phyloP scores from a whole-genome alignment of 2,329 filamentous ascomycete genomes.

The Microdochium nivale region DNA sequence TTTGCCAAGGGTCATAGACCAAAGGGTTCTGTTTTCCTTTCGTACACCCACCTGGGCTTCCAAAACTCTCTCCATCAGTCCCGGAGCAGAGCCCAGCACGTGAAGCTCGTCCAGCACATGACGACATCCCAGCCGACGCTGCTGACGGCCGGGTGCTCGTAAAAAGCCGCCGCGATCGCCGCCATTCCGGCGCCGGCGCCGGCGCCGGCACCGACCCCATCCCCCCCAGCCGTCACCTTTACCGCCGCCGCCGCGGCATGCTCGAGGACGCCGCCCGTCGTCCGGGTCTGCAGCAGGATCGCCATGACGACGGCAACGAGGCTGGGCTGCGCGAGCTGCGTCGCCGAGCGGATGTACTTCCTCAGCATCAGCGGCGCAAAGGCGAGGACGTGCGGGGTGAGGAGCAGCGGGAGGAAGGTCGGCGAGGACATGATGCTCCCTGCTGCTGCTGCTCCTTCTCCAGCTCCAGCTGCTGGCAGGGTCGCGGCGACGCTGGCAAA shows the following conservation, averaged over 20 bases:
- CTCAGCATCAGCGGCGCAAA: slow-evolving; percentile 14
- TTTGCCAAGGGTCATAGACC: too few relatives aligned
- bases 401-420: slow-evolving; percentile 10
- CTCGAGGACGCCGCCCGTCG: not conserved
- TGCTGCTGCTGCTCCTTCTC: not conserved
- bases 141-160: slow-evolving; percentile 16
- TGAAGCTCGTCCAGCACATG: slow-evolving; percentile 14
- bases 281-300: not conserved
- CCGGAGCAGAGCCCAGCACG: slow-evolving; percentile 7
- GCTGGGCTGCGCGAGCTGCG: slow-evolving; percentile 5
- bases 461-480: slow-evolving; percentile 1
- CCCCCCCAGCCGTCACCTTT: too few relatives aligned
- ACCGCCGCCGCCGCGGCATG: not conserved
- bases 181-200: slow-evolving; percentile 3
- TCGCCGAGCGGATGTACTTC: slow-evolving; percentile 1
- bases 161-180: slow-evolving; percentile 3
- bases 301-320: slow-evolving; percentile 5
- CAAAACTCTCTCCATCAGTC: not conserved
- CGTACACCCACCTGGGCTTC: too few relatives aligned
- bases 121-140: slow-evolving; percentile 18
- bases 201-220: not conserved
- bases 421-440: not conserved
- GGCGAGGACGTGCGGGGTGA: slow-evolving; percentile 13
- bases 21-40: too few relatives aligned
- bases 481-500: slow-evolving; percentile 7